Conservation (phyloP, 2,329 filamentous ascomycete genomes). For the Fusarium proliferatum region DNA sequence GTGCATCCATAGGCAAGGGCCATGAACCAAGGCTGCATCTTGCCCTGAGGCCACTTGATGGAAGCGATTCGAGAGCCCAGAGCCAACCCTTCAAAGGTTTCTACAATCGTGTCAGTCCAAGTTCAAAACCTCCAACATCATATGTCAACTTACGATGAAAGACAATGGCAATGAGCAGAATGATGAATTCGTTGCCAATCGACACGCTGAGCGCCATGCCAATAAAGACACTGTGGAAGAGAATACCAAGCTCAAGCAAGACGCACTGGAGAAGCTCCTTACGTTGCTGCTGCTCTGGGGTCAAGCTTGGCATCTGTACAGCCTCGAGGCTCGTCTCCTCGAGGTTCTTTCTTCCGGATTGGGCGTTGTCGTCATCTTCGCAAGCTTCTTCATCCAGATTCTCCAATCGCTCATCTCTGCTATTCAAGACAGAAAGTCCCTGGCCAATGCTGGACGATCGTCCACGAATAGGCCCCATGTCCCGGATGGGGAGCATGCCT, state of each 20-base stretch:
- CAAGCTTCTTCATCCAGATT: conserved; percentile 25
- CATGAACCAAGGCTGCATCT: conserved; percentile 65
- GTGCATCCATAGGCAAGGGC: conserved; percentile 67
- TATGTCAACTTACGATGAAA: conserved; percentile 69
- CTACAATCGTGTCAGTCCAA: conserved; percentile 38
- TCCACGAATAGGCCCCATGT: conserved; percentile 50
- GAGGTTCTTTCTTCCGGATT: conserved; percentile 34
- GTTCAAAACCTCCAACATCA: accelerated
- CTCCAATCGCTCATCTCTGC: conserved; percentile 29
- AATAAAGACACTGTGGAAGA: conserved; percentile 75
- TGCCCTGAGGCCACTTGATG: conserved; percentile 56
- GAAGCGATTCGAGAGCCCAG: conserved; percentile 72
- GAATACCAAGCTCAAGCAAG: conserved; percentile 80
- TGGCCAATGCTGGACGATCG: conserved; percentile 50
- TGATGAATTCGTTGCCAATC: conserved; percentile 78
- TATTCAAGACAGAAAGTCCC: conserved; percentile 47
- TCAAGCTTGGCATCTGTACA: conserved; percentile 43
- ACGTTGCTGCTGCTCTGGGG: conserved; percentile 67
- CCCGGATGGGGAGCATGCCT: conserved; percentile 47
- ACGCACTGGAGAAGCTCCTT: conserved; percentile 80
- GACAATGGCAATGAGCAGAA: conserved; percentile 81
- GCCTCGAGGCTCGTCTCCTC: conserved; percentile 42
- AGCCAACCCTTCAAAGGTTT: conserved; percentile 67
- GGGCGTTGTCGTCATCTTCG: conserved; percentile 26
- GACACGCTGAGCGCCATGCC: conserved; percentile 86